phyloP scores from a whole-genome alignment of 2,329 filamentous ascomycete genomes.

The Plectosphaerella cucumerina region DNA sequence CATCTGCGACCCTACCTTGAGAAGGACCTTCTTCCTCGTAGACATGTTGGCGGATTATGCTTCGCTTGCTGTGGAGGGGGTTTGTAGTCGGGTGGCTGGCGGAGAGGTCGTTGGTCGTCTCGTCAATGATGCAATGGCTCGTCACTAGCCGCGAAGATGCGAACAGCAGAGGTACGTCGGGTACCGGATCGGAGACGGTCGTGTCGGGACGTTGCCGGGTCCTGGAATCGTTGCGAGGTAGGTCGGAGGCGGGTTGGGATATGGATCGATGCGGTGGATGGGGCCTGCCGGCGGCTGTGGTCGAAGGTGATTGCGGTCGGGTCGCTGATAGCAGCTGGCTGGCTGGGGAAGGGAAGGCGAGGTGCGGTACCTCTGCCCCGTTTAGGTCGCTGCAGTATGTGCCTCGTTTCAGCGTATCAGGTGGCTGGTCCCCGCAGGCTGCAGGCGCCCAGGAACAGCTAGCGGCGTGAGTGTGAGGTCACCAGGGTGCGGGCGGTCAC shows the following conservation, averaged over 20 bases:
- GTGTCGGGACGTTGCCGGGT: constrained; percentile 8
- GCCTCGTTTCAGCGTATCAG: constrained; percentile 13
- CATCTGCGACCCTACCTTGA: constrained; percentile 60
- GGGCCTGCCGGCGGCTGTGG: constrained; percentile 11
- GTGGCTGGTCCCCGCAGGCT: constrained; percentile 2
- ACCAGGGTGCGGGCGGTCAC: constrained; percentile 3
- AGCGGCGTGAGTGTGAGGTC: constrained; percentile 2
- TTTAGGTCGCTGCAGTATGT: constrained; percentile 3
- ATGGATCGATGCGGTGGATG: constrained; percentile 10
- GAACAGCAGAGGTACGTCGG: constrained; percentile 1
- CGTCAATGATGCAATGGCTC: constrained; percentile 4
- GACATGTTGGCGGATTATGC: constrained; percentile 51
- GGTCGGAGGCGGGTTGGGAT: constrained; percentile 11
- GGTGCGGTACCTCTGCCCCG: not conserved
- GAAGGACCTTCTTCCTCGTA: constrained; percentile 82
- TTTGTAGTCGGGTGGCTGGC: not conserved
- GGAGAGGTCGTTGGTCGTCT: constrained; percentile 1
- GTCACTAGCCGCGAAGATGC: not conserved
- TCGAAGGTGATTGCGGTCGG: constrained; percentile 8
- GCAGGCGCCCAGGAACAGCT: constrained; percentile 9
- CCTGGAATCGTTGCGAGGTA: constrained; percentile 10
- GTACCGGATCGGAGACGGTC: constrained; percentile 10
- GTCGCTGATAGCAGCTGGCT: constrained; percentile 12
- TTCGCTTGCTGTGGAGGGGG: not conserved
- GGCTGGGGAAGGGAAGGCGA: not conserved